Evolutionary conservation across 2,329 filamentous ascomycete genomes (phyloP).

Genomic region (Alternaria sp.): DNA sequence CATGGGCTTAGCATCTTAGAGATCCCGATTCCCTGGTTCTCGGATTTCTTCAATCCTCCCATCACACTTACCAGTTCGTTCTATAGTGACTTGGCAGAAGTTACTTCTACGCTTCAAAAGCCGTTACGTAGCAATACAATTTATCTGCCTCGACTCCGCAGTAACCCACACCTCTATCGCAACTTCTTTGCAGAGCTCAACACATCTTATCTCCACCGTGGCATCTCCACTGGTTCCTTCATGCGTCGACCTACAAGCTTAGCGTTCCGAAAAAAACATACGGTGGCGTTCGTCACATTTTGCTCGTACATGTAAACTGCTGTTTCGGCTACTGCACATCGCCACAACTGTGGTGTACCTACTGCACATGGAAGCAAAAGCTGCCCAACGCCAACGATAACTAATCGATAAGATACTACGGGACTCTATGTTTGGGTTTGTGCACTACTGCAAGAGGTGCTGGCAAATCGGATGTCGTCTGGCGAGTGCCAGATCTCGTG

Average conservation of each 20-base stretch:
- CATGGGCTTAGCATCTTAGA: neutral
- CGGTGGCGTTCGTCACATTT: neutral
- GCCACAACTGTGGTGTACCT: neutral
- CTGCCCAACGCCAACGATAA: neutral
- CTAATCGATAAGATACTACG: neutral
- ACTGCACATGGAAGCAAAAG: neutral
- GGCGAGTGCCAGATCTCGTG: neutral
- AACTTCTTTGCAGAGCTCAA: neutral
- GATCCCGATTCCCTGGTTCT: neutral
- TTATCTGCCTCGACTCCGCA: neutral
- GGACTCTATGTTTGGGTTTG: neutral
- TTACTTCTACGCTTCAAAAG: neutral
- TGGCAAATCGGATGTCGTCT: neutral
- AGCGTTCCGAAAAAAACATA: neutral
- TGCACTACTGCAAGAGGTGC: neutral
- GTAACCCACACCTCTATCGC: neutral
- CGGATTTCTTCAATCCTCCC: neutral
- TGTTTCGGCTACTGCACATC: slow-evolving; percentile 3
- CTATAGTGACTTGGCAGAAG: neutral
- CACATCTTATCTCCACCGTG: neutral
- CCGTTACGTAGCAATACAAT: neutral
- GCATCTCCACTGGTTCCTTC: neutral
- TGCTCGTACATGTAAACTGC: neutral
- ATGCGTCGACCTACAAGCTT: neutral
- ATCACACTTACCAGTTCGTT: no score